Base-by-base conservation (phyloP, 345 rosid genomes). In the Cardamine resedifolia region DNA sequence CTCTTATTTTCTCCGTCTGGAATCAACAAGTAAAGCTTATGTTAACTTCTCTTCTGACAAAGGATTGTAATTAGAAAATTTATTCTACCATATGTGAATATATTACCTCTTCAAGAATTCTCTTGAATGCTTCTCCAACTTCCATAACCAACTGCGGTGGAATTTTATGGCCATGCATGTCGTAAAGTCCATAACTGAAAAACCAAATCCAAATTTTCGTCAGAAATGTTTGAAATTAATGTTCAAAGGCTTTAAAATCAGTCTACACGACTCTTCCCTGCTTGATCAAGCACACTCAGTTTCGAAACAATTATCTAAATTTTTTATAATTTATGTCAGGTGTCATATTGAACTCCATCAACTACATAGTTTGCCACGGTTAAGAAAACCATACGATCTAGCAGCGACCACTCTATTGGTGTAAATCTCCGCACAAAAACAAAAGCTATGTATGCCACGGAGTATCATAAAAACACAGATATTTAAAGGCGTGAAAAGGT, bases 1-100 rank as follows among this genome's bases (percentile, higher is more conserved):
- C 90, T 67, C 97, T 89, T 68, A 91, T 87, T 79, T 84, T 84
- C 77, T 87, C 91, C 16, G 96, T 89, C 97, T 91, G 65, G 3
- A 71, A 52, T 18, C 43, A 77, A 79, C 24, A 74, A 77, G 50
- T 4, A 72, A 63, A 62, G 9, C 24, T 19, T 33, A 52, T 51
- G 58, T 60, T 39, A 71, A 34, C 26, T 61, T 43, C 38, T 61
- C 10, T 10, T 14, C 10, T 6, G 2, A 51, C 31, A 18, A 56
- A n/a, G 2, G 56, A 65, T 7, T 18, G 10, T 62, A 3, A 41
- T 19, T 30, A 18, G 31, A 63, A 38, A 30, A 24, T 0, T 6
- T 6, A 39, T 15, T 1, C 5, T 15, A 75, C 28, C 23, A 74
- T 28, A 45, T 31, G 50, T 16, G 63, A 49, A 73, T 28, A 15